Percentiles rank a stretch among this genome's conserved stretches.
These are phyloP conservation scores for Lipomyces yamadae DNA, from an alignment of 805 yeast genomes.

Conservation along the genomic window DNA sequence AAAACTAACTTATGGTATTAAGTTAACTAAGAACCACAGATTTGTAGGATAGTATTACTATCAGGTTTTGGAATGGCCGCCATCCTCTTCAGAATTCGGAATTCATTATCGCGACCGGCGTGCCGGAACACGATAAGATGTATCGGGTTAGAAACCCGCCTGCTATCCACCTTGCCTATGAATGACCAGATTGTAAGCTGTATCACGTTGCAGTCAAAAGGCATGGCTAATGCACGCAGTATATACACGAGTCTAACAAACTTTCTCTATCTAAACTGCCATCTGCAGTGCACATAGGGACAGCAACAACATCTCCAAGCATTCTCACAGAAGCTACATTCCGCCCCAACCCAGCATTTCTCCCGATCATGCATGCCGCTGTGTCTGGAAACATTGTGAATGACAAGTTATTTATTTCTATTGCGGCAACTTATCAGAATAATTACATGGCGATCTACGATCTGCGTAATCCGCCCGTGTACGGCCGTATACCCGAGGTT, in stretches of 20 bases:
- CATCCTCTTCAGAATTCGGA: neutral
- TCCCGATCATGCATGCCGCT: slow-evolving; percentile 27
- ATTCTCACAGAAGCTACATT: slow-evolving; percentile 15
- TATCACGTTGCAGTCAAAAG: neutral
- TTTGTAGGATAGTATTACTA: neutral
- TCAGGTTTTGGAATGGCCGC: neutral
- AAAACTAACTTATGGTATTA: neutral
- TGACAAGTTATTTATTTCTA: slow-evolving; percentile 41
- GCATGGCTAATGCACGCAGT: neutral
- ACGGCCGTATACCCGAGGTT: slow-evolving; percentile 69
- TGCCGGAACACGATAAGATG: too few relatives aligned
- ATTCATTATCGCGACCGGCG: neutral
- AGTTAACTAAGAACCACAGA: neutral
- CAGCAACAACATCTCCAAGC: neutral
- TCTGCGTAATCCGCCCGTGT: slow-evolving; percentile 64
- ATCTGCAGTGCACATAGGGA: slow-evolving; percentile 25
- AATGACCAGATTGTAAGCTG: neutral
- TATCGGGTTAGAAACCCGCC: neutral
- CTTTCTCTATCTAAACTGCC: slow-evolving; percentile 25
- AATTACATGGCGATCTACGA: slow-evolving; percentile 74
- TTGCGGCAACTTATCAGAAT: slow-evolving; percentile 45
- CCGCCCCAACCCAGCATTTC: slow-evolving; percentile 23
- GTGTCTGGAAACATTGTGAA: slow-evolving; percentile 41
- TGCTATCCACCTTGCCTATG: neutral
- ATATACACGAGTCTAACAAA: neutral